Conservation (phyloP, 1,284 basidiomycete genomes). For the Ustanciosporium gigantosporum region DNA sequence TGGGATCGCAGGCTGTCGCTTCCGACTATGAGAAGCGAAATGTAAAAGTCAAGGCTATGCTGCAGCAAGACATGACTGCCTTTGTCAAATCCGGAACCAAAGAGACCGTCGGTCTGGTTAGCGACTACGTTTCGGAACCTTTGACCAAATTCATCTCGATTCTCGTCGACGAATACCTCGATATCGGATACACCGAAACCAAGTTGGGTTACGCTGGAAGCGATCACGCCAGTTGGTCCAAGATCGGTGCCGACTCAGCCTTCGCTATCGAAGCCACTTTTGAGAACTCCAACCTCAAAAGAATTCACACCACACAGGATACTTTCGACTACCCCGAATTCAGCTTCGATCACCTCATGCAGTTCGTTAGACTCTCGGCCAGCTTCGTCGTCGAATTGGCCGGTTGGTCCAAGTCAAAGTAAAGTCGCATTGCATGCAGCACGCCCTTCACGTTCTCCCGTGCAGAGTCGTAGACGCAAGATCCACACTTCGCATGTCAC, state of each 20-base stretch:
- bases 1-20: constrained; percentile 90
- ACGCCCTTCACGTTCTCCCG: too few relatives aligned
- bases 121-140: constrained; percentile 78
- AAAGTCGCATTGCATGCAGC: too few relatives aligned
- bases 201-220: constrained; percentile 93
- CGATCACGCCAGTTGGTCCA: constrained; percentile 66
- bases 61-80: constrained; percentile 66
- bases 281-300: constrained; percentile 47
- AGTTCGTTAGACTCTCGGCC: constrained; percentile 48
- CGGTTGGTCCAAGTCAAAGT: constrained; percentile 42
- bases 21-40: constrained; percentile 71
- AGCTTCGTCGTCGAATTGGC: constrained; percentile 55
- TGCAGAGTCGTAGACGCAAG: too few relatives aligned
- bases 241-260: constrained; percentile 60
- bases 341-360: constrained; percentile 52
- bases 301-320: constrained; percentile 48
- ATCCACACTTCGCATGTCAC: too few relatives aligned
- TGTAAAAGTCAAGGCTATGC: constrained; percentile 78
- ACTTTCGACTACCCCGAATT: constrained; percentile 44
- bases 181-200: constrained; percentile 62
- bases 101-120: constrained; percentile 87
- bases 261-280: constrained; percentile 59
- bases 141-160: constrained; percentile 75
- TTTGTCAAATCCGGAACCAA: constrained; percentile 88
- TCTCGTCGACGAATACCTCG: constrained; percentile 71